phyloP scores from a whole-genome alignment of 2,329 filamentous ascomycete genomes.

The Apiospora arundinis region DNA sequence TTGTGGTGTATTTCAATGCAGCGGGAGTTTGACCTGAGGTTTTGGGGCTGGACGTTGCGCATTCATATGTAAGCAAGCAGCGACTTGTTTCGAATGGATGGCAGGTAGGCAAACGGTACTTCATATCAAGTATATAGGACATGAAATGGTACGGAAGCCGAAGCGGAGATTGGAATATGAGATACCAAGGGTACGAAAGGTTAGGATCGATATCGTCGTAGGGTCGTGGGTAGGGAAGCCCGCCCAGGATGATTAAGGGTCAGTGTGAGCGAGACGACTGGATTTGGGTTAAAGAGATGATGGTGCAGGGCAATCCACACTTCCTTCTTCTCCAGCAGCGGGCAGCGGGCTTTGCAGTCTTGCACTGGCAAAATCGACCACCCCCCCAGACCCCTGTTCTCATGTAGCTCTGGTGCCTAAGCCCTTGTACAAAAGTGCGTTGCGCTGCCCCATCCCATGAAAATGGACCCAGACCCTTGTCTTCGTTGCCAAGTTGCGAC shows the following conservation, averaged over 20 bases:
- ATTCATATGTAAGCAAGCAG: constrained; percentile 6
- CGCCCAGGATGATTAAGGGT: constrained; percentile 11
- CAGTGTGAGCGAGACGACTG: background rate
- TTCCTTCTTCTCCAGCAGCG: background rate
- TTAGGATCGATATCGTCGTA: constrained; percentile 8
- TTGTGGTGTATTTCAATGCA: constrained; percentile 4
- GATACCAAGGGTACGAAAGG: background rate
- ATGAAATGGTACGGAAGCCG: background rate
- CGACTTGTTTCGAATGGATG: background rate
- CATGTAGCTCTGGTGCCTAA: background rate
- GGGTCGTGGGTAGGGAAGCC: background rate
- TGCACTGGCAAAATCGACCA: background rate
- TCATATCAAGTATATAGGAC: background rate
- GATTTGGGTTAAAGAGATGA: background rate
- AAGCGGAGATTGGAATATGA: constrained; percentile 6
- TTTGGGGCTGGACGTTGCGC: background rate
- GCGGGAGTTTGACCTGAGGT: background rate
- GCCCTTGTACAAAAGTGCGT: background rate
- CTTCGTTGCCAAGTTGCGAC: background rate
- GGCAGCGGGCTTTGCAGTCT: background rate
- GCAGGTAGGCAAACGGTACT: background rate
- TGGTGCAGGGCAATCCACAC: background rate
- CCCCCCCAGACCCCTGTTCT: background rate
- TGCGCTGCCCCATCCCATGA: background rate
- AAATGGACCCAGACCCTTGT: background rate